These are phyloP conservation scores for Saksenaea oblongispora DNA, from an alignment of 371 early-diverging fungal species.

Conservation along the genomic window DNA sequence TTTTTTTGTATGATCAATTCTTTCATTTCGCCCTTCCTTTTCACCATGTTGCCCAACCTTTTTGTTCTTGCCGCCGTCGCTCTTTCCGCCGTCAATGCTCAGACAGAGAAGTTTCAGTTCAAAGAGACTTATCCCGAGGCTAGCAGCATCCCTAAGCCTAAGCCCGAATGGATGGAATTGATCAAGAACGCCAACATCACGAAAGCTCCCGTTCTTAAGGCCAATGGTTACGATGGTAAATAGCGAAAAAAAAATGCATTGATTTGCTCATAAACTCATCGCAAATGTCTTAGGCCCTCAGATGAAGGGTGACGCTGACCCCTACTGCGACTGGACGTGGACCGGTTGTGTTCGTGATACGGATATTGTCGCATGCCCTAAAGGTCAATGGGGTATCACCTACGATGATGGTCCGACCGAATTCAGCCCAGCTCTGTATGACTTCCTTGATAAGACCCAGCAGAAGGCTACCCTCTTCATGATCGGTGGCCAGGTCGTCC, in stretches of 20 bases:
- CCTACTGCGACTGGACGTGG: slow-evolving; percentile 62
- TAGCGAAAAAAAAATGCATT: neutral
- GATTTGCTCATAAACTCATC: neutral
- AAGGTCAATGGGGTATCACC: slow-evolving; percentile 61
- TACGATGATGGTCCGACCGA: slow-evolving; percentile 69
- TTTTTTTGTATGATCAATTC: slow-evolving; percentile 6
- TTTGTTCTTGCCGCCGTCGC: slow-evolving; percentile 13
- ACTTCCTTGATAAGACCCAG: slow-evolving; percentile 52
- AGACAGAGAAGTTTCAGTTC: slow-evolving; percentile 30
- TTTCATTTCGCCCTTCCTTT: slow-evolving; percentile 4
- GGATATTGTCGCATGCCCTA: slow-evolving; percentile 57
- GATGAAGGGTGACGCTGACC: slow-evolving; percentile 25
- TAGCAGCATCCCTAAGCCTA: slow-evolving; percentile 37
- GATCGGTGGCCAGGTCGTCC: slow-evolving; percentile 60
- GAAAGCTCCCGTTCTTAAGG: slow-evolving; percentile 41
- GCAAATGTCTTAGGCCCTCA: slow-evolving; percentile 12
- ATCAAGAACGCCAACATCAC: slow-evolving; percentile 37
- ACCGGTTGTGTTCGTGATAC: slow-evolving; percentile 47
- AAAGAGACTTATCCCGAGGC: slow-evolving; percentile 39
- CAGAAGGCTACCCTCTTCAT: slow-evolving; percentile 69
- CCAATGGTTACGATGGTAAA: slow-evolving; percentile 22
- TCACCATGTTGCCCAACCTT: slow-evolving; percentile 13
- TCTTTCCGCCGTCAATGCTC: slow-evolving; percentile 16
- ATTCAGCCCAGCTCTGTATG: slow-evolving; percentile 47
- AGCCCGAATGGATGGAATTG: slow-evolving; percentile 52